Evolutionary conservation across 208 protist genomes (phyloP).

Genomic region (Leishmania tropica): DNA sequence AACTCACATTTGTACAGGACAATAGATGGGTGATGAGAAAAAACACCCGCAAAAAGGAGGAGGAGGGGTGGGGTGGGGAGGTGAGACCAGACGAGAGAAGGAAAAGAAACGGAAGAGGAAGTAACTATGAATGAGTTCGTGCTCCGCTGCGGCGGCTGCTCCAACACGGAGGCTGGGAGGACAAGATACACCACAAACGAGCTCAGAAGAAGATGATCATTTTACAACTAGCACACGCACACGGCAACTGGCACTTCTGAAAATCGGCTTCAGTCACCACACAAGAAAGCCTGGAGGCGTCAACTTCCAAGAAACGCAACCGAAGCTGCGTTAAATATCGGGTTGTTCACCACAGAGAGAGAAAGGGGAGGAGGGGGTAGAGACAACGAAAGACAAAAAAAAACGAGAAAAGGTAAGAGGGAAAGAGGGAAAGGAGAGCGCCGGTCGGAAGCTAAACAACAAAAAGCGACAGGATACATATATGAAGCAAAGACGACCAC

Average conservation of each 20-base stretch:
- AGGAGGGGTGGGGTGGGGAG: neutral
- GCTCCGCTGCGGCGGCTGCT: neutral
- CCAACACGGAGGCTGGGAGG: neutral
- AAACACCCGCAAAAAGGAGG: neutral
- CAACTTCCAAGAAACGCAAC: neutral
- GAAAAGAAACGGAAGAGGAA: neutral
- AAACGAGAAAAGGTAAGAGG: neutral
- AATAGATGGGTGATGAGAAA: neutral
- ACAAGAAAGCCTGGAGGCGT: neutral
- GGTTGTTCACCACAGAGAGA: neutral
- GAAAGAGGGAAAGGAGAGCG: conserved; percentile 7
- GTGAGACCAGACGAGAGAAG: neutral
- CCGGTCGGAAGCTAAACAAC: neutral
- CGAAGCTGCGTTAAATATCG: neutral
- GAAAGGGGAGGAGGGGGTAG: neutral
- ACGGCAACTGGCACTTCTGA: neutral
- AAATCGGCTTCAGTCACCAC: neutral
- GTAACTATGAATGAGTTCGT: neutral
- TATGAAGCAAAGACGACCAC: neutral
- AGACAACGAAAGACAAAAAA: neutral
- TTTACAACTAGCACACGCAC: neutral
- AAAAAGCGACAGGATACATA: neutral
- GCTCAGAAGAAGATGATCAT: neutral
- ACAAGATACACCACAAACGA: neutral
- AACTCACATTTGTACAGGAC: neutral